Conservation (phyloP, 2,329 filamentous ascomycete species). For the Fulvia fulva region DNA sequence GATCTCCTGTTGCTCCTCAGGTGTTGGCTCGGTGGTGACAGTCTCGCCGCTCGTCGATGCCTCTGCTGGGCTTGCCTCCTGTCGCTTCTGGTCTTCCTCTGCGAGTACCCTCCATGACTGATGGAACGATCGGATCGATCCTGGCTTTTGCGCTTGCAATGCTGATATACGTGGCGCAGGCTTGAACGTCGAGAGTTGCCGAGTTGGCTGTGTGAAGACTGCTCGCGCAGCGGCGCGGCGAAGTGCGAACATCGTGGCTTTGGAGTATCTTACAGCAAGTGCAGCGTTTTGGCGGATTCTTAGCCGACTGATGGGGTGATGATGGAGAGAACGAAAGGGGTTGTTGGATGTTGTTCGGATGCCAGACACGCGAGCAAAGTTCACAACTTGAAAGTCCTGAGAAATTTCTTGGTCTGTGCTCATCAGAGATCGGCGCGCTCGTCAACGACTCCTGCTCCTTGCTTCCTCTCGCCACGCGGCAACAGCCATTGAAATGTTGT, state of each 20-base stretch:
- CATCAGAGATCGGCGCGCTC: neutral
- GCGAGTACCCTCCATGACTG: slow-evolving; percentile 36
- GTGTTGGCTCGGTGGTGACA: slow-evolving; percentile 30
- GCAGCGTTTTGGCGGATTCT: neutral
- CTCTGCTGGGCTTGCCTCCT: slow-evolving; percentile 21
- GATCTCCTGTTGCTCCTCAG: slow-evolving; percentile 29
- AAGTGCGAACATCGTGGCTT: slow-evolving; percentile 51
- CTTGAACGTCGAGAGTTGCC: slow-evolving; percentile 36
- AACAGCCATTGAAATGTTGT: neutral
- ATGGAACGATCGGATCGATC: slow-evolving; percentile 35
- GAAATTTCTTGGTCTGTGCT: neutral
- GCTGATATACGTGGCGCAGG: slow-evolving; percentile 24
- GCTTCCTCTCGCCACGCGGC: neutral
- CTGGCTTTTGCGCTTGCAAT: slow-evolving; percentile 37
- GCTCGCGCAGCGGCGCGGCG: slow-evolving; percentile 56
- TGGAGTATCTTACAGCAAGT: neutral
- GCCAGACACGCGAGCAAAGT: neutral
- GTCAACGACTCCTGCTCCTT: too few species aligned
- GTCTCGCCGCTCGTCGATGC: slow-evolving; percentile 35
- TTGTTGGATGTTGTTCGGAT: neutral
- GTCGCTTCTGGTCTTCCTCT: slow-evolving; percentile 38
- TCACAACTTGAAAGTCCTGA: neutral
- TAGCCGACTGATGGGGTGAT: neutral
- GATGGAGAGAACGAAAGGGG: neutral
- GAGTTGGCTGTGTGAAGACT: slow-evolving; percentile 44